Conservation (phyloP, 768 basidiomycete genomes). For the Aureoboletus auriporus region DNA sequence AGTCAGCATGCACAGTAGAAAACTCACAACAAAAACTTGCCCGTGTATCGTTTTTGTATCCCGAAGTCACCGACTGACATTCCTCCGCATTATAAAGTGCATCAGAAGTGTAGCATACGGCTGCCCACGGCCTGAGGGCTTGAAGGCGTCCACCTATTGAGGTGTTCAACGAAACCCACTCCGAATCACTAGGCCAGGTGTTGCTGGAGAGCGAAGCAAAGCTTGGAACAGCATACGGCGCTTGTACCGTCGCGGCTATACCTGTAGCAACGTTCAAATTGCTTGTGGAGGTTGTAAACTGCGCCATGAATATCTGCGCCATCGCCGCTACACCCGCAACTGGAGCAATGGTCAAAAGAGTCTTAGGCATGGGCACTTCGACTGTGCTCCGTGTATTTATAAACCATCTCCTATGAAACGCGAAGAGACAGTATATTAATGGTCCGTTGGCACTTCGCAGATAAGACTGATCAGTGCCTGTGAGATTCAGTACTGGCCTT, state of each 20-base stretch:
- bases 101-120: conserved; percentile 18
- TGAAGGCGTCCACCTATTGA: conserved; percentile 15
- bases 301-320: too few relatives aligned
- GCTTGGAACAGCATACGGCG: conserved; percentile 5
- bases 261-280: neutral
- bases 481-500: too few relatives aligned
- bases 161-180: conserved; percentile 13
- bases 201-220: conserved; percentile 5
- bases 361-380: neutral
- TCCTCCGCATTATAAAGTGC: conserved; percentile 10
- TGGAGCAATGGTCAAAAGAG: neutral
- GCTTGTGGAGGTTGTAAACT: too few relatives aligned
- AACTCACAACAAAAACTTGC: conserved; percentile 2
- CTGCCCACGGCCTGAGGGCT: conserved; percentile 19
- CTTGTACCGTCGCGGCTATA: neutral
- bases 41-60: conserved; percentile 13
- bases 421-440: too few relatives aligned
- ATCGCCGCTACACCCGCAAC: too few relatives aligned
- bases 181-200: conserved; percentile 5
- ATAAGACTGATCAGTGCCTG: too few relatives aligned
- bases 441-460: too few relatives aligned
- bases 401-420: too few relatives aligned
- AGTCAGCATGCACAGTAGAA: neutral
- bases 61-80: conserved; percentile 12
- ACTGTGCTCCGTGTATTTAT: too few relatives aligned